Evolutionary conservation across 2,329 filamentous ascomycete genomes (phyloP).

Genomic region (Colletotrichum tofieldiae): DNA sequence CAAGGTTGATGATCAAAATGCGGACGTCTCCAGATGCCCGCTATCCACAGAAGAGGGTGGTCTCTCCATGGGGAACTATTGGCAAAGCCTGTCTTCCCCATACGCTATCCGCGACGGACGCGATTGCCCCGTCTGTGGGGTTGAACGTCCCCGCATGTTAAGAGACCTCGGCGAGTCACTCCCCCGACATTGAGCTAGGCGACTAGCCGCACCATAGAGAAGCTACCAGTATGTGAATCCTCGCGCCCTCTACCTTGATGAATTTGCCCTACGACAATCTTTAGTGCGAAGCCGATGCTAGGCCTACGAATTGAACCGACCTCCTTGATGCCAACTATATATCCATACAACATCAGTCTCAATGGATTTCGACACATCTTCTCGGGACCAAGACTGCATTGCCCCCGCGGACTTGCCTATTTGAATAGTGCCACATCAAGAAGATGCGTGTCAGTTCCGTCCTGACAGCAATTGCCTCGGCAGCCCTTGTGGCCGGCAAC

Average conservation of each 20-base stretch:
- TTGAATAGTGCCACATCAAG: too few species aligned
- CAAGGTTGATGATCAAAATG: constrained; percentile 8
- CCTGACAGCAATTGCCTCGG: too few species aligned
- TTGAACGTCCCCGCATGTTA: constrained; percentile 5
- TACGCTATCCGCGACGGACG: constrained; percentile 20
- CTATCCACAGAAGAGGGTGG: constrained; percentile 8
- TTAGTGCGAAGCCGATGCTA: background rate
- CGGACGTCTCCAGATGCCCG: constrained; percentile 14
- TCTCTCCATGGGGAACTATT: constrained; percentile 1
- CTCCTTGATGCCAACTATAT: too few species aligned
- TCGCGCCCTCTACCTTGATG: background rate
- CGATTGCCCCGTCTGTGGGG: constrained; percentile 29
- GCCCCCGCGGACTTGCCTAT: too few species aligned
- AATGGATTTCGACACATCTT: too few species aligned
- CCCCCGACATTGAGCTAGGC: constrained; percentile 20
- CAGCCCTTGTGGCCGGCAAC: too few species aligned
- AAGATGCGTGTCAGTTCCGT: too few species aligned
- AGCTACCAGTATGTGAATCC: background rate
- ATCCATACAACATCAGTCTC: too few species aligned
- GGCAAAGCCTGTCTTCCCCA: constrained; percentile 20
- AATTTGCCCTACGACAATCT: background rate
- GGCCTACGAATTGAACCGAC: background rate
- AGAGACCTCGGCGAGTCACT: constrained; percentile 28
- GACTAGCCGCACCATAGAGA: constrained; percentile 36
- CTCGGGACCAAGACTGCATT: too few species aligned